Evolutionary conservation across 495 filamentous ascomycete species (phyloP).

Genomic region (Aspergillus ostianus): DNA sequence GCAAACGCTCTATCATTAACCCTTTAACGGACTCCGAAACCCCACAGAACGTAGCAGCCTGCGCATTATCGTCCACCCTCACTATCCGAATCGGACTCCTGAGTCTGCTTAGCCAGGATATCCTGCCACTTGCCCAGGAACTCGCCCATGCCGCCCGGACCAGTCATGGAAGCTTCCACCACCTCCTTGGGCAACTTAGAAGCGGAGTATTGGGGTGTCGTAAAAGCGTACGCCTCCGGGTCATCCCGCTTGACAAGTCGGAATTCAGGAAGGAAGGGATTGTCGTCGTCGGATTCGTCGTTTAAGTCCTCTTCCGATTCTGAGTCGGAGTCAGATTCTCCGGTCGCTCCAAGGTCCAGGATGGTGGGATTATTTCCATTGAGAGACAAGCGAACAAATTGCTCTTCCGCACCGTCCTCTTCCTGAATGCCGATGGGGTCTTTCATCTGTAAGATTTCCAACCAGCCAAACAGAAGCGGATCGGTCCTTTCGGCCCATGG

Average conservation of each 20-base stretch:
- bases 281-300: constrained; percentile 54
- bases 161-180: constrained; percentile 77
- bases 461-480: constrained; percentile 84
- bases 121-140: constrained; percentile 87
- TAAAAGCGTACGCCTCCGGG: constrained; percentile 82
- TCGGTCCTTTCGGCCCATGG: constrained; percentile 93
- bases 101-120: constrained; percentile 59
- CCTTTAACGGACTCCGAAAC: neutral
- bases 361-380: constrained; percentile 23
- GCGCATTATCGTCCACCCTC: constrained; percentile 35
- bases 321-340: constrained; percentile 23
- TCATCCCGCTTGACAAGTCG: constrained; percentile 79
- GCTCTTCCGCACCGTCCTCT: constrained; percentile 28
- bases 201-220: constrained; percentile 83
- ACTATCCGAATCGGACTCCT: constrained; percentile 47
- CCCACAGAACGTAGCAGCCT: neutral
- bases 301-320: constrained; percentile 35
- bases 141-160: constrained; percentile 70
- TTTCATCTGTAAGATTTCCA: constrained; percentile 73
- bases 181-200: constrained; percentile 95
- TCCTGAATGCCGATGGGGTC: constrained; percentile 48
- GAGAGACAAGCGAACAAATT: constrained; percentile 43
- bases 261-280: constrained; percentile 69
- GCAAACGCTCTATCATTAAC: neutral
- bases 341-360: constrained; percentile 14